Evolutionary conservation across 805 yeast species (phyloP).

Genomic region (Candida silvicultrix): DNA sequence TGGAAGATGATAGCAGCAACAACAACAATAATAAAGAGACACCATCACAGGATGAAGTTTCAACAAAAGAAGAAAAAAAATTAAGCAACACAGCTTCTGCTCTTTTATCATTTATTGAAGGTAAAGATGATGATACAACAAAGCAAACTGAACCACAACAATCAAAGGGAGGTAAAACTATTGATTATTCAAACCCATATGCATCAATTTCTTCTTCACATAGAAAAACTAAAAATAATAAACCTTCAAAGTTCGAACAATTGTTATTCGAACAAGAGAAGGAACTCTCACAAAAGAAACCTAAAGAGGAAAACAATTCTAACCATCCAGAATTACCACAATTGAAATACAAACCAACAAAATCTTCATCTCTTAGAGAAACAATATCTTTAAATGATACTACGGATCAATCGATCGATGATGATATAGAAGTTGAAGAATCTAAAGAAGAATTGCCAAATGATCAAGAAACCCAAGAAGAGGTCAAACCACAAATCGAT

Average conservation of each 20-base stretch:
- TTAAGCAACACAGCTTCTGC: slow-evolving; percentile 45
- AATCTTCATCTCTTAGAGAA: slow-evolving; percentile 31
- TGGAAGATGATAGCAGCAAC: not conserved
- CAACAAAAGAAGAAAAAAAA: slow-evolving; percentile 17
- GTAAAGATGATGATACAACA: slow-evolving; percentile 13
- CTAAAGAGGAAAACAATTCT: not conserved
- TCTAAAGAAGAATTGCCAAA: not conserved
- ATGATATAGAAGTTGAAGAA: not conserved
- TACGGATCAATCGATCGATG: slow-evolving; percentile 5
- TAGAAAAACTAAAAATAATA: slow-evolving; percentile 5
- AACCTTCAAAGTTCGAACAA: slow-evolving; percentile 12
- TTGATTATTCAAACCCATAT: slow-evolving; percentile 36
- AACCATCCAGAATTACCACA: not conserved
- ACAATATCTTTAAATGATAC: slow-evolving; percentile 19
- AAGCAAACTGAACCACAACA: slow-evolving; percentile 7
- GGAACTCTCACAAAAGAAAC: too few relatives aligned
- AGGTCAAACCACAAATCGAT: not conserved
- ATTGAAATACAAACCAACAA: slow-evolving; percentile 26
- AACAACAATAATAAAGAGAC: not conserved
- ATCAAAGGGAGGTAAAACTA: slow-evolving; percentile 3
- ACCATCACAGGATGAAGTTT: not conserved
- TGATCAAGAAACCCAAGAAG: not conserved
- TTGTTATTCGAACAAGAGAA: slow-evolving; percentile 4
- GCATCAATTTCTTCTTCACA: slow-evolving; percentile 18
- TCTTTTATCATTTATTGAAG: slow-evolving; percentile 37